Conservation (phyloP, 78 protist species). For the Tieghemostelium lacteum region DNA sequence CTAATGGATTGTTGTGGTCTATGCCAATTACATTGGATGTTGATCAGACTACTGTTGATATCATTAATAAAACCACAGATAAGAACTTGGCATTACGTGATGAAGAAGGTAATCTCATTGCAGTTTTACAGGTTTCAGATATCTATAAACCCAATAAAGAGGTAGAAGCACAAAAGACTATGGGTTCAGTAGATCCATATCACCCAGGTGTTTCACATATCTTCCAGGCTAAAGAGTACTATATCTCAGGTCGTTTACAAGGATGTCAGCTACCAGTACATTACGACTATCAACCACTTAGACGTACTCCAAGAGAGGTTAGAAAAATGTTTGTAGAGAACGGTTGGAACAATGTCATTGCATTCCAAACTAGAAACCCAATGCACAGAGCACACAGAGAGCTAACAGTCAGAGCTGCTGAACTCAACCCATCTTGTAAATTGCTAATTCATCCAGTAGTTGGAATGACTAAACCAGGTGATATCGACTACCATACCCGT, state of each 20-base stretch:
- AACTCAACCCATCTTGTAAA: constrained; percentile 70
- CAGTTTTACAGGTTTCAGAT: constrained; percentile 10
- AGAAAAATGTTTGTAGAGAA: constrained; percentile 79
- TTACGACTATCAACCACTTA: constrained; percentile 19
- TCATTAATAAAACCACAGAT: background rate
- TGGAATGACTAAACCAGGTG: constrained; percentile 96
- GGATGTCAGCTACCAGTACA: constrained; percentile 76
- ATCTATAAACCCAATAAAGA: constrained; percentile 65
- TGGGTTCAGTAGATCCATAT: constrained; percentile 89
- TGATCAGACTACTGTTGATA: constrained; percentile 11
- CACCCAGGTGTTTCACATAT: constrained; percentile 93
- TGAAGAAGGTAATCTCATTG: constrained; percentile 74
- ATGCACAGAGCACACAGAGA: constrained; percentile 94
- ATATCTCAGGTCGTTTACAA: constrained; percentile 87
- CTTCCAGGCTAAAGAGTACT: constrained; percentile 83
- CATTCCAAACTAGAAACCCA: constrained; percentile 97
- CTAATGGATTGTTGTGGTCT: constrained; percentile 84
- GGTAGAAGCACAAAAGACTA: constrained; percentile 84
- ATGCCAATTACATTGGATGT: constrained; percentile 87
- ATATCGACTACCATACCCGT: constrained; percentile 92
- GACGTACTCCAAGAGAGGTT: constrained; percentile 89
- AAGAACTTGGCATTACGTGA: constrained; percentile 45
- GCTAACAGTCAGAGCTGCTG: constrained; percentile 81
- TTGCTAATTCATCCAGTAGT: constrained; percentile 94
- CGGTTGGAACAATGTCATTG: constrained; percentile 85